A percentile compares a stretch with the other conserved stretches of the same genome.
Evolutionary conservation across 495 filamentous ascomycete genomes (phyloP).

Genomic region (Hypoxylon cercidicola): DNA sequence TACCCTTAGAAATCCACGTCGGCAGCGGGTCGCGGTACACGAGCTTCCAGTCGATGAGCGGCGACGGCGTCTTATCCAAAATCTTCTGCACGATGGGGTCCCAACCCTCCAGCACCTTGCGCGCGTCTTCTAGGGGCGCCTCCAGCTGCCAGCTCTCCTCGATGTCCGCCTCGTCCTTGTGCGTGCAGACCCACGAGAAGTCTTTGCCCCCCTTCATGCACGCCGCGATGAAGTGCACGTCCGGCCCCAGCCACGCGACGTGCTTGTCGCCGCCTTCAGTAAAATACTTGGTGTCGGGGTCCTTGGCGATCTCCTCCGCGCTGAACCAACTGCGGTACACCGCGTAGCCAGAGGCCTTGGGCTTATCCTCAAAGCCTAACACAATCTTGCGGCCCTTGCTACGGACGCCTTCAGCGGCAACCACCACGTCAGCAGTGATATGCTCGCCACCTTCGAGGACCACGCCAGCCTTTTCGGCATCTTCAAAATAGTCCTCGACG

Average conservation of each 20-base stretch:
- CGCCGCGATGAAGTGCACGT: conserved; percentile 72
- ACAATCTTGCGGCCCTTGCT: conserved; percentile 68
- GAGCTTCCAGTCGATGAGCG: conserved; percentile 76
- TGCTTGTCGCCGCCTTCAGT: conserved; percentile 73
- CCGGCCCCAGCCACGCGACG: conserved; percentile 67
- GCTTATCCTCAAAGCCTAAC: conserved; percentile 69
- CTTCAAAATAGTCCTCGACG: conserved; percentile 71
- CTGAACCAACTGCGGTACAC: conserved; percentile 70
- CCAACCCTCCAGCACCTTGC: conserved; percentile 70
- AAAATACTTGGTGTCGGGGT: conserved; percentile 68
- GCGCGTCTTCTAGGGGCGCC: conserved; percentile 68
- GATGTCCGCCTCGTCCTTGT: conserved; percentile 63
- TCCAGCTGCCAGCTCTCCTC: conserved; percentile 74
- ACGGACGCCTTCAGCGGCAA: conserved; percentile 72
- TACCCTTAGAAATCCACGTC: conserved; percentile 68
- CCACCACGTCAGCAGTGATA: conserved; percentile 65
- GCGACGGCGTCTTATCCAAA: conserved; percentile 66
- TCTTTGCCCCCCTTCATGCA: conserved; percentile 71
- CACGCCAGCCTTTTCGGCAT: conserved; percentile 64
- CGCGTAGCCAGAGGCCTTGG: conserved; percentile 68
- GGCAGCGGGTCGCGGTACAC: conserved; percentile 76
- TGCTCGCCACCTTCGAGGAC: conserved; percentile 60
- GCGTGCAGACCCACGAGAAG: conserved; percentile 77
- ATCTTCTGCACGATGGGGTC: conserved; percentile 69
- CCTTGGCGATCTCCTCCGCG: conserved; percentile 67